phyloP scores from a whole-genome alignment of 805 yeast genomes.

The Myxozyma geophila region DNA sequence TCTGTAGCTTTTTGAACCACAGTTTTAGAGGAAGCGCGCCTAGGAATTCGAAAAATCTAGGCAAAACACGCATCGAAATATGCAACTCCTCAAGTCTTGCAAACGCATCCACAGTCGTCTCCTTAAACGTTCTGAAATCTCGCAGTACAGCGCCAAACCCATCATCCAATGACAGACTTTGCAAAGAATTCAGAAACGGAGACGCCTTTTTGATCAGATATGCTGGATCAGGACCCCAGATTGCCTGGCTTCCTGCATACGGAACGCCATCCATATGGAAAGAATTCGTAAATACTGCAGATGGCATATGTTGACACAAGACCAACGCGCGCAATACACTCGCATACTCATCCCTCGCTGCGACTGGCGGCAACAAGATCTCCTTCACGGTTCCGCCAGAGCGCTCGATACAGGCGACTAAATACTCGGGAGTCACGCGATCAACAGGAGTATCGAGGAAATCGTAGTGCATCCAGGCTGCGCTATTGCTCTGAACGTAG shows the following conservation, averaged over 20 bases:
- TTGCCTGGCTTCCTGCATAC: conserved; percentile 21
- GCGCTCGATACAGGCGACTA: conserved; percentile 23
- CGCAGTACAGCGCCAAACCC: conserved; percentile 18
- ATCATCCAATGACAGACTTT: conserved; percentile 16
- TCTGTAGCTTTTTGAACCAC: conserved; percentile 18
- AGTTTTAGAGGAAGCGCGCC: conserved; percentile 7
- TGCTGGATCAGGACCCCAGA: conserved; percentile 28
- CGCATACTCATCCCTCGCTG: conserved; percentile 15
- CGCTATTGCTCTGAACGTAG: conserved; percentile 6
- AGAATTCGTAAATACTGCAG: conserved; percentile 1
- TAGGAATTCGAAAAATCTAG: conserved; percentile 20
- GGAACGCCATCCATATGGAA: conserved; percentile 24
- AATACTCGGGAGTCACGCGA: conserved; percentile 26
- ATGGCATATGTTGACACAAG: conserved; percentile 23
- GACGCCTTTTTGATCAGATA: conserved; percentile 16
- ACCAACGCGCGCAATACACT: conserved; percentile 21
- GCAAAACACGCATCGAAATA: conserved; percentile 22
- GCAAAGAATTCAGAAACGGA: conserved; percentile 1
- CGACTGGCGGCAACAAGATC: conserved; percentile 5
- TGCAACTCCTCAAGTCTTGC: conserved; percentile 12
- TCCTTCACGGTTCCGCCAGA: conserved; percentile 16
- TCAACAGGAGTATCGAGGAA: conserved; percentile 10
- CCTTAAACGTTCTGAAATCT: conserved; percentile 3
- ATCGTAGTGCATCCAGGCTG: conserved; percentile 24
- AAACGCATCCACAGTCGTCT: conserved; percentile 9